Conservation (phyloP, 768 basidiomycete species). For the Boletus vermiculosoides region DNA sequence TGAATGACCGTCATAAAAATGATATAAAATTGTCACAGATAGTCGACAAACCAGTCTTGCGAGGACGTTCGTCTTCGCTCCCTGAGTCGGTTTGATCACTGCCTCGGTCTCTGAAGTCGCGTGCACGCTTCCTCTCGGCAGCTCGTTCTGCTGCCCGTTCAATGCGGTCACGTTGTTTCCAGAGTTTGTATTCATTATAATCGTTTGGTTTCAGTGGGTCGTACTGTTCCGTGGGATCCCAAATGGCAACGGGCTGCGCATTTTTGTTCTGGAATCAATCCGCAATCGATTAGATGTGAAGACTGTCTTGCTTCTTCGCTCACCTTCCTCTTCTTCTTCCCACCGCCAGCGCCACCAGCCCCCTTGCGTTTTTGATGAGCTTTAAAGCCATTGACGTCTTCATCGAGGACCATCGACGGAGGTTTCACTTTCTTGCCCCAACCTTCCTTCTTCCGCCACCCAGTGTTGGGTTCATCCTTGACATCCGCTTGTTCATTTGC, state of each 20-base stretch:
- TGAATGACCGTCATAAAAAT: conserved; percentile 29
- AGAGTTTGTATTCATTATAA: conserved; percentile 83
- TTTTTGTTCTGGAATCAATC: conserved; percentile 54
- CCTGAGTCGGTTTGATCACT: conserved; percentile 67
- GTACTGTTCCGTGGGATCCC: conserved; percentile 81
- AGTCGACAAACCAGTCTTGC: conserved; percentile 58
- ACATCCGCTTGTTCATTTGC: conserved; percentile 26
- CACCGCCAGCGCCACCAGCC: conserved; percentile 44
- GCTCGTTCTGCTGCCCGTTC: conserved; percentile 62
- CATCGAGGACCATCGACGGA: conserved; percentile 86
- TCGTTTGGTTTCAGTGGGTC: conserved; percentile 85
- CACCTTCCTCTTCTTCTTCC: conserved; percentile 63
- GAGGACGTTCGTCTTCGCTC: conserved; percentile 64
- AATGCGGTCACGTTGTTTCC: conserved; percentile 73
- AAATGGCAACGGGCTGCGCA: conserved; percentile 48
- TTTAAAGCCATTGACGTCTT: conserved; percentile 84
- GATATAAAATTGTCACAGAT: background rate
- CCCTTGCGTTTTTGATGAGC: conserved; percentile 52
- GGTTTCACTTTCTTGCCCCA: conserved; percentile 92
- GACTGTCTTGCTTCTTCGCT: conserved; percentile 8
- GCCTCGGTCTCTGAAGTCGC: conserved; percentile 45
- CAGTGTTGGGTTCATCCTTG: conserved; percentile 28
- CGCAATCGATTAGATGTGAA: conserved; percentile 2
- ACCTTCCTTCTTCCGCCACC: conserved; percentile 51
- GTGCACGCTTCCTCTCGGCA: conserved; percentile 58